Percentiles rank a stretch among this genome's conserved stretches.
phyloP scores from a whole-genome alignment of 352 stramenopile genomes.

The Pythium sukuiense region DNA sequence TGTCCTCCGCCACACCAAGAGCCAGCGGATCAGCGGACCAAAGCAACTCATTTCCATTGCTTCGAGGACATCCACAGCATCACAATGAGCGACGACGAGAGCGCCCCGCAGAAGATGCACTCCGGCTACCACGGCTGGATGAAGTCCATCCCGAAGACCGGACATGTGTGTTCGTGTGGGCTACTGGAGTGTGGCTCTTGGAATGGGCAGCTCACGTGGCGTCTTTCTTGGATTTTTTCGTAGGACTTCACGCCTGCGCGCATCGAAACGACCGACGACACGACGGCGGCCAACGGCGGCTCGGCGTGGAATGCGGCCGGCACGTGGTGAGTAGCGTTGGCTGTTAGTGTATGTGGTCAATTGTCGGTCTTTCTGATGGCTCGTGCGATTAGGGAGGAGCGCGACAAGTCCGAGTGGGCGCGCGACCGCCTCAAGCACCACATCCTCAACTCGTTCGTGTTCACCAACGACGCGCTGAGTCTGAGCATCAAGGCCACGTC shows the following conservation, averaged over 20 bases:
- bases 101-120: slow-evolving; percentile 63
- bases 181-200: background rate
- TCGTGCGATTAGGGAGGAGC: slow-evolving; percentile 57
- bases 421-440: slow-evolving; percentile 68
- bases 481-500: slow-evolving; percentile 60
- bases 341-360: background rate
- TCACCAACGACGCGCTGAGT: slow-evolving; percentile 46
- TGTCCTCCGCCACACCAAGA: slow-evolving; percentile 1
- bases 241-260: slow-evolving; percentile 79
- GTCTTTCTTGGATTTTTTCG: background rate
- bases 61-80: background rate
- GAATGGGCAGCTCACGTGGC: background rate
- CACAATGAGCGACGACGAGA: slow-evolving; percentile 58
- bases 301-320: slow-evolving; percentile 83
- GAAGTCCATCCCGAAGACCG: slow-evolving; percentile 83
- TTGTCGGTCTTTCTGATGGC: background rate
- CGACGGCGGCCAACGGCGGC: slow-evolving; percentile 32
- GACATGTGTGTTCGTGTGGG: slow-evolving; percentile 39
- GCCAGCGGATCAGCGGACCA: background rate
- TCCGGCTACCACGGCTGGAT: slow-evolving; percentile 86
- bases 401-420: slow-evolving; percentile 82
- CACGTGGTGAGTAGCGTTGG: slow-evolving; percentile 52
- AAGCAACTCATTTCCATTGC: slow-evolving; percentile 9
- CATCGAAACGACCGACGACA: slow-evolving; percentile 45
- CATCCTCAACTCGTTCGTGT: slow-evolving; percentile 59